Conservation (phyloP, 768 basidiomycete species). For the Gymnopilus dilepis region DNA sequence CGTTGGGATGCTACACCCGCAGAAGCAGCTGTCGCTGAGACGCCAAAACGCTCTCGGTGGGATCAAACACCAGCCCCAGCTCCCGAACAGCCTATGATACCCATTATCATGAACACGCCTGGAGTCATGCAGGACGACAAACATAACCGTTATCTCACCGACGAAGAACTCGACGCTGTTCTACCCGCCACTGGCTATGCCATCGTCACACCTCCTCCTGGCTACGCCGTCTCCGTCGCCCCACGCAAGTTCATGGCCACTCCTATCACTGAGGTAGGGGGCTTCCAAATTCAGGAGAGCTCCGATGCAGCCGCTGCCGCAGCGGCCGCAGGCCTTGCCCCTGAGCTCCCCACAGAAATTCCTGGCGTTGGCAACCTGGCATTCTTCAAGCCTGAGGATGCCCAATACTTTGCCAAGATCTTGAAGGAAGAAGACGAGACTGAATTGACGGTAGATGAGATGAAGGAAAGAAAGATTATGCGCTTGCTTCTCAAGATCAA, state of each 20-base stretch:
- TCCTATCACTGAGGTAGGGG: conserved; percentile 64
- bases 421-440: conserved; percentile 95
- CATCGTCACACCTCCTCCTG: conserved; percentile 92
- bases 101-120: conserved; percentile 89
- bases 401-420: conserved; percentile 97
- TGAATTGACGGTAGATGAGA: conserved; percentile 91
- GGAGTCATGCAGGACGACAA: conserved; percentile 92
- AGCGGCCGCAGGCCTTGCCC: conserved; percentile 90
- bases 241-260: conserved; percentile 68
- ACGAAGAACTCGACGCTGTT: conserved; percentile 93
- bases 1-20: conserved; percentile 96
- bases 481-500: conserved; percentile 97
- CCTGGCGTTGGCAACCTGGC: conserved; percentile 96
- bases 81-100: conserved; percentile 71
- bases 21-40: conserved; percentile 63
- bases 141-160: conserved; percentile 93
- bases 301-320: conserved; percentile 88
- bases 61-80: conserved; percentile 85
- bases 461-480: conserved; percentile 99
- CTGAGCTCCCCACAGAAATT: conserved; percentile 95
- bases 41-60: conserved; percentile 94
- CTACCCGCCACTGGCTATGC: conserved; percentile 87
- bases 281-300: conserved; percentile 97
- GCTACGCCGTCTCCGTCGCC: conserved; percentile 81
- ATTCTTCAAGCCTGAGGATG: conserved; percentile 98